Evolutionary conservation across 2,329 filamentous ascomycete species (phyloP).

Genomic region (Blumeria hordei): DNA sequence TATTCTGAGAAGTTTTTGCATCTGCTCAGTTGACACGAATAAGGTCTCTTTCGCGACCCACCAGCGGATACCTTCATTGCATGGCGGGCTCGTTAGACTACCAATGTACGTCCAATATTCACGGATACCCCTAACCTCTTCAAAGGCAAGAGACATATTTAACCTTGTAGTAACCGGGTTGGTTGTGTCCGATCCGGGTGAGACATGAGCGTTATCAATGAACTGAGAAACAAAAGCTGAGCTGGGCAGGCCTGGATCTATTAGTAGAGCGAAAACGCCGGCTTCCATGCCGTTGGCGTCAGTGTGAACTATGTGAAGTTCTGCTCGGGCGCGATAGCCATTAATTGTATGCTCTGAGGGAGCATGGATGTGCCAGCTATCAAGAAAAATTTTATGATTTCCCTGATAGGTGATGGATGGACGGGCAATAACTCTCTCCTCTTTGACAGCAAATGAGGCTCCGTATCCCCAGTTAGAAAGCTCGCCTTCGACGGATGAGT

Average conservation of each 20-base stretch:
- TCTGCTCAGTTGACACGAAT: slow-evolving; percentile 21
- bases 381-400: slow-evolving; percentile 22
- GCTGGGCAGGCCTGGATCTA: slow-evolving; percentile 20
- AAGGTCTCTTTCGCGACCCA: slow-evolving; percentile 20
- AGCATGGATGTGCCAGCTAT: slow-evolving; percentile 26
- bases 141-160: slow-evolving; percentile 3
- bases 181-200: background rate
- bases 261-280: slow-evolving; percentile 22
- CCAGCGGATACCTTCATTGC: slow-evolving; percentile 22
- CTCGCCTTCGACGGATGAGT: background rate
- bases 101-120: slow-evolving; percentile 26
- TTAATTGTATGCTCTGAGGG: slow-evolving; percentile 24
- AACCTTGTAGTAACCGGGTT: background rate
- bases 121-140: slow-evolving; percentile 15
- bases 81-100: slow-evolving; percentile 23
- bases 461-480: background rate
- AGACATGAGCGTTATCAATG: background rate
- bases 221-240: background rate
- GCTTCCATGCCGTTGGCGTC: slow-evolving; percentile 18
- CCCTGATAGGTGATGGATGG: slow-evolving; percentile 9
- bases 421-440: background rate
- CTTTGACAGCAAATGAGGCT: background rate
- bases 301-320: slow-evolving; percentile 25
- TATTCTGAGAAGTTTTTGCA: slow-evolving; percentile 21
- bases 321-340: slow-evolving; percentile 20